Base-by-base conservation (phyloP, 495 filamentous ascomycete genomes). In the Talaromyces liani region DNA sequence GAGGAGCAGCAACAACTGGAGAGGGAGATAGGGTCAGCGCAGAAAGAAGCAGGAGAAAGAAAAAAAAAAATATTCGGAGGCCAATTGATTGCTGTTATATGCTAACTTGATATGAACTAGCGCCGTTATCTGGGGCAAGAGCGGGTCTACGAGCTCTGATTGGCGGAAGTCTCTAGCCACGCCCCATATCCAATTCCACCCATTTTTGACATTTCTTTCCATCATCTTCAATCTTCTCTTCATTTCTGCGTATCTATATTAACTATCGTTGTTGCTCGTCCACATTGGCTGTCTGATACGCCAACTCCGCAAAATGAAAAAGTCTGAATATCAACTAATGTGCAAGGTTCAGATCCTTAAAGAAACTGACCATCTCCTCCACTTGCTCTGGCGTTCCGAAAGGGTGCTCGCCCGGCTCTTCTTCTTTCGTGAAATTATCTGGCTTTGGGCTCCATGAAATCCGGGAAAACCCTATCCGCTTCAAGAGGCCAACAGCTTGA, bases 11-110 rank as follows among this genome's bases (percentile, higher is more conserved):
- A 16, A 29, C 22, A 25, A 25, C 22, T 12, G 22, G 51, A 55
- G 22, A 25, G 27, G 4, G 3, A 27, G 51, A 25, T 56, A 20
- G 53, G 22, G 53, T 29, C 27, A 39, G 33, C n/a, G 57, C 34
- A 39, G 25, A 59, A 33, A n/a, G 56, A 34, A 49, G n/a, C n/a
- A 45, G 18, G 29, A 51, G 7, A 24, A 57, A 66, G 63, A 58
- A 59, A 63, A 24, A 57, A 66, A 65, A 58, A 59, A 63, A 57
- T 60, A 56, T 56, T 56, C 27, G 45, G 45, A 56, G 53, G 53
- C 22, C 22, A 56, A 56, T 56, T 25, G 53, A 56, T 56, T 27
- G 14, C 22, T 9, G 6, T 1, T 39, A 16, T 3, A 14, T 16
- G 25, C 60, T 62, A 62, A 27, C 47, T 47, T 53, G 12, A 62